A percentile compares a stretch with the other conserved stretches of the same genome.
Evolutionary conservation across 169 alveolate species (phyloP).

Genomic region (Cryptosporidium tyzzeri): DNA sequence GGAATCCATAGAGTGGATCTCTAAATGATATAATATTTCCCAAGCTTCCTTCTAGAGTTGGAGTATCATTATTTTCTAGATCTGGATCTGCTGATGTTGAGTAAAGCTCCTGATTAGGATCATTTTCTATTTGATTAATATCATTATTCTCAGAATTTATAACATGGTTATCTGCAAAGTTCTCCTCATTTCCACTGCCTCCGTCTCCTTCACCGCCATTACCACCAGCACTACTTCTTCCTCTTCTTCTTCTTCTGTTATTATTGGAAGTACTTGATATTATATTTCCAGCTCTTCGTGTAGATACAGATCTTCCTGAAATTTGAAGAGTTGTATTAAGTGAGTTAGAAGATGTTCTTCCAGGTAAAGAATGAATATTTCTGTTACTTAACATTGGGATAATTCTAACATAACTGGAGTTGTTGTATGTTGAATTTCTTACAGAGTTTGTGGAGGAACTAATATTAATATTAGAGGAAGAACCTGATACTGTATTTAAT

Average conservation of each 20-base stretch:
- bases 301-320: conserved; percentile 2
- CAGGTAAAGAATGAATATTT: not conserved
- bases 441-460: not conserved
- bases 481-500: not conserved
- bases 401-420: conserved; percentile 43
- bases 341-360: not conserved
- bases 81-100: not conserved
- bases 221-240: not conserved
- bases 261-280: not conserved
- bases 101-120: not conserved
- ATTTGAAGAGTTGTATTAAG: not conserved
- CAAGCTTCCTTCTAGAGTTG: not conserved
- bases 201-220: not conserved
- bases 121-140: not conserved
- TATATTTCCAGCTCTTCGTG: not conserved
- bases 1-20: conserved; percentile 70
- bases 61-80: not conserved
- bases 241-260: not conserved
- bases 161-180: not conserved
- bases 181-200: conserved; percentile 7
- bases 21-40: not conserved
- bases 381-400: conserved; percentile 46
- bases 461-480: not conserved
- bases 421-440: not conserved
- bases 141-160: not conserved